Evolutionary conservation across 345 rosid genomes (phyloP).

Genomic region (Angophora floribunda): DNA sequence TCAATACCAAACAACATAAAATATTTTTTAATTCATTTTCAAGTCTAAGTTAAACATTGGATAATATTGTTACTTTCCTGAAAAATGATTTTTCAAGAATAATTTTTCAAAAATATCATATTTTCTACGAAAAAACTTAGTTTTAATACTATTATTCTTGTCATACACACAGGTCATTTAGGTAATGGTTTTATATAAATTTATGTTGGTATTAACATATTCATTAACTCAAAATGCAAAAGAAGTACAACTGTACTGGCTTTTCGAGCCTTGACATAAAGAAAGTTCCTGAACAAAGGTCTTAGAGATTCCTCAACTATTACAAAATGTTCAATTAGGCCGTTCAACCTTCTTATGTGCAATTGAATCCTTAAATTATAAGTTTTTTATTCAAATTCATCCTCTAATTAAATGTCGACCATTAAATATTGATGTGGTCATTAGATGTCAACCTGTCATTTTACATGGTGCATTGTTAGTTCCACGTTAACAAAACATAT

Average conservation of each 20-base stretch:
- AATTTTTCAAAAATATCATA: no score
- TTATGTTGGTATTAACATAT: background rate
- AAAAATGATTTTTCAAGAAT: no score
- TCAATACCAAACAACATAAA: no score
- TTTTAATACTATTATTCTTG: no score
- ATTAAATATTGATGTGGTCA: background rate
- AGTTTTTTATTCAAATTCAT: background rate
- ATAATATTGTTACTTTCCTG: no score
- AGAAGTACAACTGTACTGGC: background rate
- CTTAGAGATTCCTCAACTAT: background rate
- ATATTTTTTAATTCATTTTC: no score
- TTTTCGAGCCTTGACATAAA: background rate
- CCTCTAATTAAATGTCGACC: background rate
- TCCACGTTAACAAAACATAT: background rate
- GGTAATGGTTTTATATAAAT: background rate
- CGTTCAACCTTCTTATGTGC: rapidly evolving
- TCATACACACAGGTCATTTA: no score
- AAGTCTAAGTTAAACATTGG: no score
- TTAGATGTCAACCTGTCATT: background rate
- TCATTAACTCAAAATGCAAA: background rate
- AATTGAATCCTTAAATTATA: background rate
- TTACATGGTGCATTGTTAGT: rapidly evolving
- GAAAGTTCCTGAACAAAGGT: background rate
- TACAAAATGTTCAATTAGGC: background rate
- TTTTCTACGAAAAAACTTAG: no score